Evolutionary conservation across 2,329 filamentous ascomycete species (phyloP).

Genomic region (Rugonectria rugulosa): DNA sequence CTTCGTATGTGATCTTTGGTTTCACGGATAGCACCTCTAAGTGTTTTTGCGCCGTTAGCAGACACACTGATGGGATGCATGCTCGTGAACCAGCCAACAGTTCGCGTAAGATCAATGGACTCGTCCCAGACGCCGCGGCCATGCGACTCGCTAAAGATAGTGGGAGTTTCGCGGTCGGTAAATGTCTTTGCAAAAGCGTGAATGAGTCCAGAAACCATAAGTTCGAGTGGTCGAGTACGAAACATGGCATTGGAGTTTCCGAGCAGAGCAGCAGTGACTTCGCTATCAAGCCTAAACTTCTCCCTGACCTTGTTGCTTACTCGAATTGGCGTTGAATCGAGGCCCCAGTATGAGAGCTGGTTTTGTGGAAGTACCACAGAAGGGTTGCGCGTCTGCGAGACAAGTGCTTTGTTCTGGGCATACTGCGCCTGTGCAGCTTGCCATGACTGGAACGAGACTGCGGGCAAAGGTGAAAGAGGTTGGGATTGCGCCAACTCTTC

Average conservation of each 20-base stretch:
- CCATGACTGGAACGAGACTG: conserved; percentile 1
- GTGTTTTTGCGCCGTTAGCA: too few relatives aligned
- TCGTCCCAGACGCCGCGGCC: conserved; percentile 47
- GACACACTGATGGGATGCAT: neutral
- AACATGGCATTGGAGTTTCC: conserved; percentile 13
- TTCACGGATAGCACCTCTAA: neutral
- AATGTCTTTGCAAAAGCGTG: conserved; percentile 46
- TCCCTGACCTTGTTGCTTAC: neutral
- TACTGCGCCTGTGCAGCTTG: neutral
- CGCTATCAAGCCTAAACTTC: conserved; percentile 10
- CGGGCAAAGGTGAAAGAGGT: neutral
- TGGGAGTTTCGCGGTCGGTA: conserved; percentile 40
- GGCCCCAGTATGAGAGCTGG: conserved; percentile 8
- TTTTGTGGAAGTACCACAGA: neutral
- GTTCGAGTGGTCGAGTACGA: conserved; percentile 18
- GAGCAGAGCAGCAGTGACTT: conserved; percentile 3
- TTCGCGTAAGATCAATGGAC: conserved; percentile 45
- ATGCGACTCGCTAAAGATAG: conserved; percentile 50
- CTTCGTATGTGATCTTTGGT: neutral
- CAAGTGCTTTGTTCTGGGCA: neutral
- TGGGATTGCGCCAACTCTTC: conserved; percentile 3
- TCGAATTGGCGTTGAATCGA: neutral
- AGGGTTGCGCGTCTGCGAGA: neutral
- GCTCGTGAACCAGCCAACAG: conserved; percentile 53
- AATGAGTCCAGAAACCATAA: conserved; percentile 33